These are phyloP conservation scores for Coelastrella sp. DNA, from an alignment of 139 green algal species.

Conservation along the genomic window DNA sequence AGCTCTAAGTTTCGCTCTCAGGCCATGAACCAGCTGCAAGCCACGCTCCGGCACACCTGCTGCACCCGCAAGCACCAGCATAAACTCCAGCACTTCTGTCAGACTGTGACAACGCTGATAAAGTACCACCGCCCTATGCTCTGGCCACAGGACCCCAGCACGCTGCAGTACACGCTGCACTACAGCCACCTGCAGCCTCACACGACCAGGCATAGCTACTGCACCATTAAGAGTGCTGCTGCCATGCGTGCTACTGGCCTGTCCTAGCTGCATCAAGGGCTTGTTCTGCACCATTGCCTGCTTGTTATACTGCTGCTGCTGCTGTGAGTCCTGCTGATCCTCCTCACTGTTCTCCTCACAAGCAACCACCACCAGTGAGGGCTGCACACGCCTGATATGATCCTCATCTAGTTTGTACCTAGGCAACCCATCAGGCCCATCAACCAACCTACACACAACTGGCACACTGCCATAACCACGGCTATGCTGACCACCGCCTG, in stretches of 20 bases:
- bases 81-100: constrained; percentile 84
- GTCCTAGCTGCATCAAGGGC: no score
- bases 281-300: no score
- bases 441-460: constrained; percentile 14
- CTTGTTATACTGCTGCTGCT: constrained; percentile 13
- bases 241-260: background rate
- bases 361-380: constrained; percentile 25
- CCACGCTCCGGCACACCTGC: constrained; percentile 70
- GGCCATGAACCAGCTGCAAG: constrained; percentile 65
- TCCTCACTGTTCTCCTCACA: constrained; percentile 37
- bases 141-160: constrained; percentile 38
- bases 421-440: constrained; percentile 16
- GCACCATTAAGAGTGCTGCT: background rate
- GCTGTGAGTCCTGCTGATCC: constrained; percentile 20
- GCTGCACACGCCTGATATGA: constrained; percentile 27
- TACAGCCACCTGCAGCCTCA: constrained; percentile 48
- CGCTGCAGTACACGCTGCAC: constrained; percentile 47
- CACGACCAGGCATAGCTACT: constrained; percentile 3
- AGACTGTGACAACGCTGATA: constrained; percentile 67
- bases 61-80: constrained; percentile 80
- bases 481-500: no score
- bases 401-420: constrained; percentile 44
- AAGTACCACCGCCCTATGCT: constrained; percentile 54
- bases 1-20: constrained; percentile 77
- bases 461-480: background rate